phyloP scores from a whole-genome alignment of 2,329 filamentous ascomycete genomes.

The Neofusicoccum kwambonambiense region DNA sequence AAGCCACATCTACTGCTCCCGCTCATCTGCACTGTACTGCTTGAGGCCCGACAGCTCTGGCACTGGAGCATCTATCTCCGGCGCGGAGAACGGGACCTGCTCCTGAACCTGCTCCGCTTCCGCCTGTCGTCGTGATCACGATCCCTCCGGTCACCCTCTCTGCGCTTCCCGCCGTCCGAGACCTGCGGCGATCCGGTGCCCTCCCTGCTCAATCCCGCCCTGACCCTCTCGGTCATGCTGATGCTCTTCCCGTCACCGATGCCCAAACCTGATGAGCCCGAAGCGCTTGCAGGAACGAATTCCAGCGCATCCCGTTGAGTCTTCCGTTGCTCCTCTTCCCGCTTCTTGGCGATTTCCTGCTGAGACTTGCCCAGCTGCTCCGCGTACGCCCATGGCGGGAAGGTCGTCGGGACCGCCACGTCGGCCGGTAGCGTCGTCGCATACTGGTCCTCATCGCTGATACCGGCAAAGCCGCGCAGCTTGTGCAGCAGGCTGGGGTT shows the following conservation, averaged over 20 bases:
- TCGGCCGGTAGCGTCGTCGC: slow-evolving; percentile 53
- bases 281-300: slow-evolving; percentile 32
- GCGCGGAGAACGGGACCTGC: slow-evolving; percentile 33
- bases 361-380: slow-evolving; percentile 44
- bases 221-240: slow-evolving; percentile 15
- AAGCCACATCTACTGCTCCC: background rate
- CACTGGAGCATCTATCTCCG: slow-evolving; percentile 20
- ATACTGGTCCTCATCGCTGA: slow-evolving; percentile 61
- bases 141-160: slow-evolving; percentile 32
- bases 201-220: slow-evolving; percentile 13
- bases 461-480: slow-evolving; percentile 66
- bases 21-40: background rate
- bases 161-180: slow-evolving; percentile 28
- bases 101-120: slow-evolving; percentile 24
- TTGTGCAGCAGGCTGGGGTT: slow-evolving; percentile 74
- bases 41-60: background rate
- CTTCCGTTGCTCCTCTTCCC: slow-evolving; percentile 31
- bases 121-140: slow-evolving; percentile 22
- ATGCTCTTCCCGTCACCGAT: slow-evolving; percentile 1
- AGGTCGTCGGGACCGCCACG: slow-evolving; percentile 40
- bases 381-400: slow-evolving; percentile 44
- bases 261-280: slow-evolving; percentile 22
- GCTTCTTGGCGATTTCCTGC: slow-evolving; percentile 35
- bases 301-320: slow-evolving; percentile 31
- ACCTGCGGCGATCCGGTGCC: slow-evolving; percentile 18